Base-by-base conservation (phyloP, 2,329 filamentous ascomycete species). In the Botrytis galanthina region DNA sequence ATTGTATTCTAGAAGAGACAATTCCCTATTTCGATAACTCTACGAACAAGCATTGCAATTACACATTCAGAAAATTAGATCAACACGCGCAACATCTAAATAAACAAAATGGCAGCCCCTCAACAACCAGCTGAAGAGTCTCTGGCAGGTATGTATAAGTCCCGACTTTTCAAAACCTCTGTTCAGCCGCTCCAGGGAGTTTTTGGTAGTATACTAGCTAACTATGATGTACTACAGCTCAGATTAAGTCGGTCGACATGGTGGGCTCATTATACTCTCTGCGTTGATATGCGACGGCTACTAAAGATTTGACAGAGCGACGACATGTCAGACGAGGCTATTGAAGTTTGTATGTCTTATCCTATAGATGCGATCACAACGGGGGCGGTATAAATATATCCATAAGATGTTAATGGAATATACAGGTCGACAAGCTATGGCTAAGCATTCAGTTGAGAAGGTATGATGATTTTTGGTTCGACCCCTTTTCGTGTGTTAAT, bases 191-290 rank as follows among this genome's bases (percentile, higher is more conserved):
- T 26, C 37, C 18, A 32, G 22, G 48, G 26, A 35, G 7, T 26
- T 37, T 22, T 26, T 57, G 22, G 18, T 32, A 14, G 35, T 46
- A 48, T 54, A 18, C 46, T 51, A n/a, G 72, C 77, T 78, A 75
- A 77, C n/a, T 54, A 60, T 57, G 70, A 42, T 59, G 18, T 59
- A 29, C 64, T 48, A 64, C 69, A 99, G 96, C 94, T 76, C 94
- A 97, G 85, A 91, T 99, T 84, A 99, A 99, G 87, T 97, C 95
- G 79, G 95, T 94, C 74, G 96, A 99, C 82, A 99, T 99, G 96
- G 96, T 98, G 88, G 83, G 86, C 71, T 64, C 42, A 51, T 63
- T 14, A n/a, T 37, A 29, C 9, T 63, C 46, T 44, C 39, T 61
- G 16, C 42, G 39, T 35, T 60, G 16, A n/a, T 66, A 44, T 71